phyloP scores from a whole-genome alignment of 2,329 filamentous ascomycete species.

The Cladorrhinum sp. region DNA sequence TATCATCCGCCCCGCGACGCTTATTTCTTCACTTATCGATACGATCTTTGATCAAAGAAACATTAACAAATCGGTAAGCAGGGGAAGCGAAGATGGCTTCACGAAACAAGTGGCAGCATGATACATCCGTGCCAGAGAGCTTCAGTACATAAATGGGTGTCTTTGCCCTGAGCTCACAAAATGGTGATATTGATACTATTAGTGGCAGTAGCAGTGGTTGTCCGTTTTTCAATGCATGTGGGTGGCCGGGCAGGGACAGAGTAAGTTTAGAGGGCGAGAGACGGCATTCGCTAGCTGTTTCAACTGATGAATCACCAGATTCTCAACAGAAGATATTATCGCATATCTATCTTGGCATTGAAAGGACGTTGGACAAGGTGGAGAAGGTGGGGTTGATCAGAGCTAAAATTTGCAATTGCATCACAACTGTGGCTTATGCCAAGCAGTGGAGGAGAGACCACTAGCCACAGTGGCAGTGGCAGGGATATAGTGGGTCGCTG shows the following conservation, averaged over 20 bases:
- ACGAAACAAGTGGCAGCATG: neutral
- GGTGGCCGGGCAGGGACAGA: neutral
- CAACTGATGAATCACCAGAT: slow-evolving; percentile 7
- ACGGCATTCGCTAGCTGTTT: neutral
- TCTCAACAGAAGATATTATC: neutral
- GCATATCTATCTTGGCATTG: slow-evolving; percentile 5
- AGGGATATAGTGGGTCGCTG: neutral
- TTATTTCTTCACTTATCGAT: slow-evolving; percentile 4
- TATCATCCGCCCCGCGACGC: slow-evolving; percentile 9
- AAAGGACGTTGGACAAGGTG: neutral
- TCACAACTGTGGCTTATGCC: slow-evolving; percentile 1
- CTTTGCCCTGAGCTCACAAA: neutral
- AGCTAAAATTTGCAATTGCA: slow-evolving; percentile 13
- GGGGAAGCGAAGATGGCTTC: neutral
- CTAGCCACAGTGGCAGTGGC: slow-evolving; percentile 8
- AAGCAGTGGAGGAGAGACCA: neutral
- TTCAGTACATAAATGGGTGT: neutral
- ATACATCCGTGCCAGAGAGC: neutral
- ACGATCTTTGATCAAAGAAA: neutral
- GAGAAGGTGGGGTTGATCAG: neutral
- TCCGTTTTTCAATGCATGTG: neutral
- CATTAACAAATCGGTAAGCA: neutral
- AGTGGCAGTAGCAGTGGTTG: neutral
- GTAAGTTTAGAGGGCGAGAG: neutral
- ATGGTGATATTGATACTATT: neutral